Base-by-base conservation (phyloP, 106 monocot species). In the Dioscorea alata region DNA sequence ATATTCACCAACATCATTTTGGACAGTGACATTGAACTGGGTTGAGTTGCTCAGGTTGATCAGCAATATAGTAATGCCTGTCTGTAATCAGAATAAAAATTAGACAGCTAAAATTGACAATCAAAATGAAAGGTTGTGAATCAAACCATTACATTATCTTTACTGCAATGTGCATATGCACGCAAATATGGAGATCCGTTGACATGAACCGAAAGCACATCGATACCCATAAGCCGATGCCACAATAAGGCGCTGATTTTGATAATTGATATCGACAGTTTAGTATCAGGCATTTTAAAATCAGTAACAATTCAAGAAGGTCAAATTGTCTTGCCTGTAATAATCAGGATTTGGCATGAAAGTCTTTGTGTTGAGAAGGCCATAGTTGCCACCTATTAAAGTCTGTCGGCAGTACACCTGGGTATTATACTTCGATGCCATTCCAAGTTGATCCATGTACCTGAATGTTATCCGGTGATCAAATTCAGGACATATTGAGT, bases 331-430 rank as follows among this genome's bases (percentile, higher is more conserved):
- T 78, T 71, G 20, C 84, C 97, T 75, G 71, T 97, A 92, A 75
- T 89, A 97, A 81, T 92, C 97, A 65, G 97, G 97, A 75, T 97
- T 92, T 19, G 97, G 97, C 23, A 83, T 57, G 76, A 87, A 92
- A 14, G 92, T 85, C 52, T 75, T 35, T 60, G 71, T 66, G 71
- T 97, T 76, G 52, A 97, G 97, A 24, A 97, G 89, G 34, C 78
- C 89, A 83, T 97, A 97, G 61, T 97, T 86, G 13, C 92, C 97
- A 61, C 97, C 92, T 35, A 92, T 83, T 57, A 97, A 68, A 59
- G 84, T 54, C 62, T 92, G 97, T 31, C 92, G 73, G 48, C 92
- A 97, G 56, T 84, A 92, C 32, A 70, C 83, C 72, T 84, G 89
- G 25, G 84, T 80, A 15, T 75, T 63, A 59, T 82, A 92, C 69